Evolutionary conservation across 75 land plant species (phyloP).

Genomic region (Cunninghamia lanceolata): DNA sequence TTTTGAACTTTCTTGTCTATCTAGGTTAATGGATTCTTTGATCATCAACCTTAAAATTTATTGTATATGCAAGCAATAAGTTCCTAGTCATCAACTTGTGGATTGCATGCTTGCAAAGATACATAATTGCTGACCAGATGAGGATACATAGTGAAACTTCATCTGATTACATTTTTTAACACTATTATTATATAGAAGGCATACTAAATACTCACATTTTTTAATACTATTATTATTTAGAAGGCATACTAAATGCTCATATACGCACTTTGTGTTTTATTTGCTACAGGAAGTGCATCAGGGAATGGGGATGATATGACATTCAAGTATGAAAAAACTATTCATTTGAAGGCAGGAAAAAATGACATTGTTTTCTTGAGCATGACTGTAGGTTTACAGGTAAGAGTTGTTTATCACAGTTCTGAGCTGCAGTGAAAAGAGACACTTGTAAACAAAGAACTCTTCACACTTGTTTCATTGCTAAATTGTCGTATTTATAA

Average conservation of each 20-base stretch:
- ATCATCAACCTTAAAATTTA: background rate
- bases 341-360: conserved; percentile 59
- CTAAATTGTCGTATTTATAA: background rate
- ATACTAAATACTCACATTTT: background rate
- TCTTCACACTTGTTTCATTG: background rate
- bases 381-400: conserved; percentile 85
- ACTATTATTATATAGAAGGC: background rate
- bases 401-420: conserved; percentile 10
- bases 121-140: background rate
- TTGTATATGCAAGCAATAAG: background rate
- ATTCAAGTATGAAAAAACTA: conserved; percentile 43
- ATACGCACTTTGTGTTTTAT: background rate
- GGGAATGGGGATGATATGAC: conserved; percentile 48
- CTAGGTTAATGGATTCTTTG: background rate
- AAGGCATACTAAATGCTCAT: background rate
- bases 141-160: background rate
- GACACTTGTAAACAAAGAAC: background rate
- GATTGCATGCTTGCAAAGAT: background rate
- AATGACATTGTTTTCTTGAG: conserved; percentile 75
- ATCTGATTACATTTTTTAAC: background rate
- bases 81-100: background rate
- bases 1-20: background rate
- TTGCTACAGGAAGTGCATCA: conserved; percentile 44
- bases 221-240: background rate
- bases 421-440: background rate